A percentile compares a stretch with the other conserved stretches of the same genome.
phyloP scores from a whole-genome alignment of 345 rosid genomes.

The Linum tenue region DNA sequence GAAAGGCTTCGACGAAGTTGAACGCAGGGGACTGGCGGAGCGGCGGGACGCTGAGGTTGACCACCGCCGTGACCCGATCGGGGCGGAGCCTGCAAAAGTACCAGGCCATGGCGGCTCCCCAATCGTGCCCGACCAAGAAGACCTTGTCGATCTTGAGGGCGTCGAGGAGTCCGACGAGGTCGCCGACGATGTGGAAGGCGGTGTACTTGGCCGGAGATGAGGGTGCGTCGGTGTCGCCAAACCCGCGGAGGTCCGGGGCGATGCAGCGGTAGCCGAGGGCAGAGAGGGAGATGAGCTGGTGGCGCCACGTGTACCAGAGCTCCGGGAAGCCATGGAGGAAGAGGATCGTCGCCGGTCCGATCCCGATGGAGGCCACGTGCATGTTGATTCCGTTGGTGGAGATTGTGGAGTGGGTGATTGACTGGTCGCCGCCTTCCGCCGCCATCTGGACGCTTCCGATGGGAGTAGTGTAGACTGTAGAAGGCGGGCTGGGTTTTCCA shows the following conservation, averaged over 20 bases:
- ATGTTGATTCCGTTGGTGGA: conserved; percentile 2
- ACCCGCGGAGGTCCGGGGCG: conserved; percentile 7
- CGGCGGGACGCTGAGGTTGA: conserved; percentile 3
- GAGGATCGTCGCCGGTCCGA: neutral
- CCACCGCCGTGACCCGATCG: conserved; percentile 2
- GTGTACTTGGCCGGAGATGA: neutral
- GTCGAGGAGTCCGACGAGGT: conserved; percentile 42
- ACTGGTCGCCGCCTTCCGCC: neutral
- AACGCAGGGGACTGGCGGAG: neutral
- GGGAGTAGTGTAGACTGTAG: too few species aligned
- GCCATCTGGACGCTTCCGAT: too few species aligned
- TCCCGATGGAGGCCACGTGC: neutral
- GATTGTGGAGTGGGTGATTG: neutral
- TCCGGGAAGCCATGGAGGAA: conserved; percentile 3
- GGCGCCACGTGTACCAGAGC: conserved; percentile 6
- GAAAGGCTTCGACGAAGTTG: neutral
- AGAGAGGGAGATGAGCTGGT: neutral
- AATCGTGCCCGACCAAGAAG: conserved; percentile 3
- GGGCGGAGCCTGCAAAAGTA: neutral
- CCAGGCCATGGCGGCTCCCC: neutral
- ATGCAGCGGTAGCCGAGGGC: neutral
- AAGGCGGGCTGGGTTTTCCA: too few species aligned
- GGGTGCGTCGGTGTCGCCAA: conserved; percentile 7
- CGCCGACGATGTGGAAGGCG: conserved; percentile 10
- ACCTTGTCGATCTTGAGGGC: neutral